Base-by-base conservation (phyloP, 2,329 filamentous ascomycete species). In the Aspergillus versicolor region DNA sequence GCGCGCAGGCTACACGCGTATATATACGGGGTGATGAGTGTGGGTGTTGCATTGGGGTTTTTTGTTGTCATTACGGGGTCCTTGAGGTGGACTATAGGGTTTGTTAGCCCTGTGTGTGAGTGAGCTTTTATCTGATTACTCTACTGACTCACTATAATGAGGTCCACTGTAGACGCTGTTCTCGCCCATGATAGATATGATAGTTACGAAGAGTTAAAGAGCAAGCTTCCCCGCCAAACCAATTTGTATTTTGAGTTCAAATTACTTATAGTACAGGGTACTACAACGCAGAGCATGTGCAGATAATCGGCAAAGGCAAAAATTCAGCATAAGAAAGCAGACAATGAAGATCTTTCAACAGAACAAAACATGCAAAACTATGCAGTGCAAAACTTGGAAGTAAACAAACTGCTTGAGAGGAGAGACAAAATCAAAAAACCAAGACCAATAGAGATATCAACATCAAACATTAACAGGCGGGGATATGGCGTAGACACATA, bases 1-100 rank as follows among this genome's bases (percentile, higher is more conserved):
- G 72, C 78, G 44, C 75, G 78, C 24, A 75, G 73, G 11, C 60
- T 75, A 15, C 77, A 86, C 71, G 84, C 88, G 3, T 96, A 93
- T 76, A 19, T 79, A 2, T 86, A 86, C 67, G 83, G 76, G 0
- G 45, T 69, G 4, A 63, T 68, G 37, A 86, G 81, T 65, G 73
- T 85, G 40, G 72, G 59, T 0, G 75, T 75, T 2, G 82, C 74
- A 1, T 59, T 85, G 55, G 74, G 73, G 3, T 65, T 84, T 22
- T 67, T 83, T 69, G 73, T 84, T 2, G 70, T 81, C 3, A 77
- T 86, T 34, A 80, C 83, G 76, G 84, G 84, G 9, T 81, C 81
- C 63, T 79, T 86, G 64, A 67, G 75, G 59, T 86, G 84, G 84
- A 81, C 75, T 40, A 54, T 61, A 21, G 76, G 76, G 32, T 75